Evolutionary conservation across 331 rosid species (phyloP).

Genomic region (Rosa hybrid): DNA sequence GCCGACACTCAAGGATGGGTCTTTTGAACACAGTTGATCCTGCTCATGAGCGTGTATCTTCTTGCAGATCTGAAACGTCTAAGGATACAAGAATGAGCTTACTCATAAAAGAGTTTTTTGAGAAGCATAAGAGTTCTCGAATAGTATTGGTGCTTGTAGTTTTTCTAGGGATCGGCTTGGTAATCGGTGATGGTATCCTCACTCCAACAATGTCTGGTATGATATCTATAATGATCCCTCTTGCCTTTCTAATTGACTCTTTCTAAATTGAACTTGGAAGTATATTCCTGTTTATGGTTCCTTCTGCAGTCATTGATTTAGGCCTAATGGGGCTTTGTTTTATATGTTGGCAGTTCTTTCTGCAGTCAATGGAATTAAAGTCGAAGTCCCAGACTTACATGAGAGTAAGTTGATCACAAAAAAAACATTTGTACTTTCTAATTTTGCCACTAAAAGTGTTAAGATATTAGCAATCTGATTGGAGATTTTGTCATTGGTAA

Average conservation of each 20-base stretch:
- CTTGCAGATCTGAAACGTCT: not conserved
- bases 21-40: constrained; percentile 6
- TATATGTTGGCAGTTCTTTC: constrained; percentile 36
- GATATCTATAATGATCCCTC: not conserved
- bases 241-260: not conserved
- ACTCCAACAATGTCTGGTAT: constrained; percentile 48
- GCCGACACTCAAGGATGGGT: constrained; percentile 34
- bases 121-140: constrained; percentile 28
- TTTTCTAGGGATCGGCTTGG: constrained; percentile 36
- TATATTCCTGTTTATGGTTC: not conserved
- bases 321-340: not conserved
- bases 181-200: constrained; percentile 43
- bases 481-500: not conserved
- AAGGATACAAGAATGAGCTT: constrained; percentile 27
- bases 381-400: constrained; percentile 27
- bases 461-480: not conserved
- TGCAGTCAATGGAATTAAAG: constrained; percentile 35
- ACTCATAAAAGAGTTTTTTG: constrained; percentile 29
- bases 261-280: not conserved
- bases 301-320: constrained; percentile 10
- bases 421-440: not conserved
- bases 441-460: not conserved
- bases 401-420: constrained; percentile 34
- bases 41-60: constrained; percentile 2
- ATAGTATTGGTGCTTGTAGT: constrained; percentile 33